Conservation (phyloP, 2,329 filamentous ascomycete species). For the Apiospora pterosperma region DNA sequence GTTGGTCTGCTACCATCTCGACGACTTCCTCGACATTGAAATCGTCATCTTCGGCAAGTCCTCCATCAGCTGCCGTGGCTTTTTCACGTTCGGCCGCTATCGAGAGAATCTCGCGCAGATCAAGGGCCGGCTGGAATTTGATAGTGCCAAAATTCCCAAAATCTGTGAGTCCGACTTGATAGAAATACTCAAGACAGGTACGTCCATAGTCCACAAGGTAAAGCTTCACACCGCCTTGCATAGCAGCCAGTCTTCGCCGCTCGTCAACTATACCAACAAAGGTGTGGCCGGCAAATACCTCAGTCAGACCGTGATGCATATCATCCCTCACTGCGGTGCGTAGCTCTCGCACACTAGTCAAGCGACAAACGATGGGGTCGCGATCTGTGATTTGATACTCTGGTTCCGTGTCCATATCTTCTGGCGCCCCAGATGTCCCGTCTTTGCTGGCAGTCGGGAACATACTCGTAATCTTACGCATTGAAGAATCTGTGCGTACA, state of each 20-base stretch:
- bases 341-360: constrained; percentile 83
- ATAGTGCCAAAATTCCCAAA: constrained; percentile 93
- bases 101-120: constrained; percentile 65
- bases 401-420: constrained; percentile 31
- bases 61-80: constrained; percentile 30
- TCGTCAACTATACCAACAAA: constrained; percentile 94
- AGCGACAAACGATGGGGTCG: constrained; percentile 64
- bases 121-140: constrained; percentile 72
- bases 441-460: constrained; percentile 55
- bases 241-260: constrained; percentile 78
- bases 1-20: constrained; percentile 60
- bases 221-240: constrained; percentile 89
- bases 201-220: constrained; percentile 93
- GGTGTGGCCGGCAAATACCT: constrained; percentile 82
- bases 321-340: constrained; percentile 75
- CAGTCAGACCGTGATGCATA: constrained; percentile 82
- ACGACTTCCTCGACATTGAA: constrained; percentile 67
- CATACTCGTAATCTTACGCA: constrained; percentile 97
- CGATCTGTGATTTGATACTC: constrained; percentile 69
- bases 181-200: constrained; percentile 84
- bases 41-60: constrained; percentile 42
- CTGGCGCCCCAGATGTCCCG: constrained; percentile 24
- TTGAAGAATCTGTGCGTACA: constrained; percentile 81
- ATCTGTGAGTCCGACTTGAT: constrained; percentile 90
- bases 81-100: constrained; percentile 73